phyloP scores from a whole-genome alignment of 2,329 filamentous ascomycete species.

The Fusarium miscanthi region DNA sequence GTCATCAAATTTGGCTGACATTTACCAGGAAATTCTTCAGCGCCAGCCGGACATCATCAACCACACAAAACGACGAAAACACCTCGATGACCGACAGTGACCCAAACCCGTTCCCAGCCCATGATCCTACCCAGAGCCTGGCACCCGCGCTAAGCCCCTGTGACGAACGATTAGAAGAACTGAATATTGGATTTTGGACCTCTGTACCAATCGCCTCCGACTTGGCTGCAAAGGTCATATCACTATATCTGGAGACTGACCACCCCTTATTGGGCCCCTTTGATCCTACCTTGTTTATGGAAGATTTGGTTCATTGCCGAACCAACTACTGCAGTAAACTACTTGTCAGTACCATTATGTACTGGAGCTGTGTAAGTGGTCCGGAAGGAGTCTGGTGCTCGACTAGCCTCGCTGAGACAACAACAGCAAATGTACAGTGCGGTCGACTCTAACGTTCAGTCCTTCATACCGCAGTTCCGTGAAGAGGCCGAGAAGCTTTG shows the following conservation, averaged over 20 bases:
- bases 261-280: conserved; percentile 54
- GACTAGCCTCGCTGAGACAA: not conserved
- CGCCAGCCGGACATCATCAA: not conserved
- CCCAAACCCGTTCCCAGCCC: conserved; percentile 10
- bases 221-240: conserved; percentile 49
- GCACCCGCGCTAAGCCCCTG: not conserved
- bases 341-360: conserved; percentile 13
- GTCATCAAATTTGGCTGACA: not conserved
- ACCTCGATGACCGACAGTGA: not conserved
- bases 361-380: conserved; percentile 31
- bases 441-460: not conserved
- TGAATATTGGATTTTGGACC: conserved; percentile 52
- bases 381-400: not conserved
- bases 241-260: conserved; percentile 53
- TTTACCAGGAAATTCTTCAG: not conserved
- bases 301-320: conserved; percentile 46
- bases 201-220: conserved; percentile 46
- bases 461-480: conserved; percentile 6
- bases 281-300: conserved; percentile 49
- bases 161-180: conserved; percentile 45
- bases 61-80: not conserved
- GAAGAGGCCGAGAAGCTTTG: conserved; percentile 23
- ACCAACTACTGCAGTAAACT: conserved; percentile 7
- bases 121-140: not conserved
- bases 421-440: conserved; percentile 26